Conservation (phyloP, 192 early-diverging fungal genomes). For the Obelidium mucronatum region DNA sequence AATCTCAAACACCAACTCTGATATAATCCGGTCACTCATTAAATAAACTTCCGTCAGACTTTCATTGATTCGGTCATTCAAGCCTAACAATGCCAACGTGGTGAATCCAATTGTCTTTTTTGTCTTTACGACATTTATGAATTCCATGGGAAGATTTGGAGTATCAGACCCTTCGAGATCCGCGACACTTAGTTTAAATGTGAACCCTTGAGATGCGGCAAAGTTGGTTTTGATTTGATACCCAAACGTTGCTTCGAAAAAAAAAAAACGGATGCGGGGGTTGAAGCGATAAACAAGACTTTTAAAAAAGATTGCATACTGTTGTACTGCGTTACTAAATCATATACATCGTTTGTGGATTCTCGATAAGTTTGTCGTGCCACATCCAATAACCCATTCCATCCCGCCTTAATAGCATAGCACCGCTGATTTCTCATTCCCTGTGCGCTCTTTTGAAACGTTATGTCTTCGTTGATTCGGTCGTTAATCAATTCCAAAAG, state of each 20-base stretch:
- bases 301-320: not conserved
- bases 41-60: conserved; percentile 77
- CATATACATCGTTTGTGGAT: conserved; percentile 73
- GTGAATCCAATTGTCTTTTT: conserved; percentile 72
- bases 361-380: conserved; percentile 83
- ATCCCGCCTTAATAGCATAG: conserved; percentile 81
- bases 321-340: conserved; percentile 59
- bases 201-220: conserved; percentile 61
- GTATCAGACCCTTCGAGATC: conserved; percentile 48
- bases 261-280: not conserved
- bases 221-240: conserved; percentile 75
- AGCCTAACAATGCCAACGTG: conserved; percentile 80
- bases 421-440: conserved; percentile 84
- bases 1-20: conserved; percentile 61
- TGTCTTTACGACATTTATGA: conserved; percentile 77
- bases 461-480: conserved; percentile 66
- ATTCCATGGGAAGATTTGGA: conserved; percentile 64
- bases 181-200: conserved; percentile 57
- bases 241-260: conserved; percentile 34
- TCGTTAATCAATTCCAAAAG: conserved; percentile 60
- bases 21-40: conserved; percentile 53
- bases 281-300: too few species aligned
- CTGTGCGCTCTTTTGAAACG: conserved; percentile 74
- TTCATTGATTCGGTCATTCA: conserved; percentile 82
- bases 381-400: conserved; percentile 87